Evolutionary conservation across 2,329 filamentous ascomycete species (phyloP).

Genomic region (Penicillium vulpinum): DNA sequence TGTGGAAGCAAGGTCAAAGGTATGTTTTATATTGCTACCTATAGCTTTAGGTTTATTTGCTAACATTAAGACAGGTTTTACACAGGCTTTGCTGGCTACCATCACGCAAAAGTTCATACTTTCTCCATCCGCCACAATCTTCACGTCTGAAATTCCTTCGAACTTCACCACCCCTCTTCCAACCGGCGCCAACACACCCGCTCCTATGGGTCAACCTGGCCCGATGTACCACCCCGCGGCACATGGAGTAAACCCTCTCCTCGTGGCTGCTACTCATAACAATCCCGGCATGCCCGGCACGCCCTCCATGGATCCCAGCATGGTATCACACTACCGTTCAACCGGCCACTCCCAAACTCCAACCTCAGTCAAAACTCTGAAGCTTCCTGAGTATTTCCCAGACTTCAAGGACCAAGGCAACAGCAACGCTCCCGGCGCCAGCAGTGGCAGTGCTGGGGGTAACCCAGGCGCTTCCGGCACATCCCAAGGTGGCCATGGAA

Average conservation of each 20-base stretch:
- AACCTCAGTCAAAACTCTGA: constrained; percentile 76
- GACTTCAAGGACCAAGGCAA: constrained; percentile 78
- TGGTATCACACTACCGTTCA: constrained; percentile 53
- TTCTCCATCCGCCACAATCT: constrained; percentile 91
- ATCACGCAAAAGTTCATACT: constrained; percentile 82
- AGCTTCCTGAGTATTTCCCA: constrained; percentile 78
- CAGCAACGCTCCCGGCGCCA: constrained; percentile 35
- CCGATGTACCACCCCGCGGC: constrained; percentile 58
- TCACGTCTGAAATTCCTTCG: constrained; percentile 93
- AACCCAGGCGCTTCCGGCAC: constrained; percentile 36
- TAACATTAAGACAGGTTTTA: constrained; percentile 64
- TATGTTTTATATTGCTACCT: constrained; percentile 27
- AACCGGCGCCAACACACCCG: constrained; percentile 84
- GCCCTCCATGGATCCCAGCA: constrained; percentile 35
- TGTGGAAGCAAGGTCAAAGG: constrained; percentile 72
- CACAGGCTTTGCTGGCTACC: constrained; percentile 79
- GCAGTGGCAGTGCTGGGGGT: constrained; percentile 34
- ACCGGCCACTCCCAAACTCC: constrained; percentile 72
- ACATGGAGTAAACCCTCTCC: constrained; percentile 78
- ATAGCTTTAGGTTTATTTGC: not conserved
- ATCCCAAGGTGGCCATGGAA: constrained; percentile 45
- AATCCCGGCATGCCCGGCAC: constrained; percentile 42
- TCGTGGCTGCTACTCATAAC: constrained; percentile 77
- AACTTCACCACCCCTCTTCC: constrained; percentile 88
- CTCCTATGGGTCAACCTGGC: constrained; percentile 44